These are phyloP conservation scores for Raddia distichophylla DNA, from an alignment of 176 grass and related monocot genomes.

Conservation along the genomic window DNA sequence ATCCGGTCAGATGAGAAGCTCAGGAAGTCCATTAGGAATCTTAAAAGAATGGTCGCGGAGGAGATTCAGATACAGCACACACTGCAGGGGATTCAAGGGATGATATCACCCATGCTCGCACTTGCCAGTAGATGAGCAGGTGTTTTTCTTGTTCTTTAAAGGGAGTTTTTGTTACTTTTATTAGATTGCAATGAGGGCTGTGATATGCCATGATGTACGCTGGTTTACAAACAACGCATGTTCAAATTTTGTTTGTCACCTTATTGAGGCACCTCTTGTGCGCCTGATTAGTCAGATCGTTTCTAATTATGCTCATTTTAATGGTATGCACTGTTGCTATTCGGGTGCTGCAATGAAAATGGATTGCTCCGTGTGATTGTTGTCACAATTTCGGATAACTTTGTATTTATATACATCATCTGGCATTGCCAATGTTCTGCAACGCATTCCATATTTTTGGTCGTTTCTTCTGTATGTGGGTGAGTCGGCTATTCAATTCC, in stretches of 20 bases:
- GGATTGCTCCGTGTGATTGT: background rate
- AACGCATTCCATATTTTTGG: background rate
- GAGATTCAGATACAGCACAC: conserved; percentile 86
- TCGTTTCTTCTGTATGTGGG: background rate
- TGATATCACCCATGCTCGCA: conserved; percentile 82
- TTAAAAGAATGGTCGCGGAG: conserved; percentile 63
- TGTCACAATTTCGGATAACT: background rate
- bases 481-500: background rate
- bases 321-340: background rate
- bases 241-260: conserved; percentile 23
- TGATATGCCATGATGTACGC: conserved; percentile 1
- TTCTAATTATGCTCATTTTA: conserved; percentile 1
- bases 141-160: conserved; percentile 27
- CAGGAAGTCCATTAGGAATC: conserved; percentile 57
- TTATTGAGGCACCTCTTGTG: conserved; percentile 11
- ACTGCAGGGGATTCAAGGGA: conserved; percentile 87
- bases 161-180: background rate
- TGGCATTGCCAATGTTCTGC: background rate
- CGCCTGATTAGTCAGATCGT: background rate
- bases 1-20: conserved; percentile 58
- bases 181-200: background rate
- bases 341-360: background rate
- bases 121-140: conserved; percentile 67
- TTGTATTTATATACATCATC: background rate
- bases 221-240: conserved; percentile 21